A percentile compares a stretch with the other conserved stretches of the same genome.
These are phyloP conservation scores for Ustilago cynodontis DNA, from an alignment of 1,284 basidiomycete species.

Conservation along the genomic window DNA sequence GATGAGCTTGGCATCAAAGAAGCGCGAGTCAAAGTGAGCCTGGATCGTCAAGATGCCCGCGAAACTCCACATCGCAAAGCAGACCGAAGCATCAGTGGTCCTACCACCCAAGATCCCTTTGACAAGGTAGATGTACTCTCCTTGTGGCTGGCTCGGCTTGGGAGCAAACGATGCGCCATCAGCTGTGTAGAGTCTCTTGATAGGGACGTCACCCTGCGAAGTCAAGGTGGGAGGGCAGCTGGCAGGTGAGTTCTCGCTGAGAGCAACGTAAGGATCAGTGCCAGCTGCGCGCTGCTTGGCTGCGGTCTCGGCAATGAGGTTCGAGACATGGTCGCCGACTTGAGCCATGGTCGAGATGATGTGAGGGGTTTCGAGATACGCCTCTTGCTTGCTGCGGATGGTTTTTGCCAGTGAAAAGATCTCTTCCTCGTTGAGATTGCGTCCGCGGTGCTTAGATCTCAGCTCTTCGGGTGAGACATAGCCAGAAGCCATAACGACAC, in stretches of 20 bases:
- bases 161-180: slow-evolving; percentile 18
- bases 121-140: slow-evolving; percentile 14
- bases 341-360: slow-evolving; percentile 30
- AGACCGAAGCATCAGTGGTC: slow-evolving; percentile 34
- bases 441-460: slow-evolving; percentile 15
- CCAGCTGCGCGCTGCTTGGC: slow-evolving; percentile 19
- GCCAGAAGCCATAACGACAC: slow-evolving; percentile 23
- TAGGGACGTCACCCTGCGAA: slow-evolving; percentile 25
- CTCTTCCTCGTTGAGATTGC: slow-evolving; percentile 16
- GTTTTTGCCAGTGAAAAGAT: slow-evolving; percentile 25
- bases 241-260: slow-evolving; percentile 28
- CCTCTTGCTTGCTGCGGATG: slow-evolving; percentile 31
- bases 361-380: slow-evolving; percentile 24
- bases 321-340: slow-evolving; percentile 12
- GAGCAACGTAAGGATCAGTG: slow-evolving; percentile 20
- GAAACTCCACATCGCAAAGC: slow-evolving; percentile 29
- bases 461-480: slow-evolving; percentile 26
- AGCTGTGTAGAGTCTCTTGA: slow-evolving; percentile 25
- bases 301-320: slow-evolving; percentile 15
- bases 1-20: slow-evolving; percentile 36
- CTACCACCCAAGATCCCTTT: slow-evolving; percentile 13
- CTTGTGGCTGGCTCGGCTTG: slow-evolving; percentile 10
- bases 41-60: slow-evolving; percentile 20
- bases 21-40: slow-evolving; percentile 35
- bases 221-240: slow-evolving; percentile 33